These are phyloP conservation scores for Ceratonia siliqua DNA, from an alignment of 306 rosid genomes.

Conservation along the genomic window DNA sequence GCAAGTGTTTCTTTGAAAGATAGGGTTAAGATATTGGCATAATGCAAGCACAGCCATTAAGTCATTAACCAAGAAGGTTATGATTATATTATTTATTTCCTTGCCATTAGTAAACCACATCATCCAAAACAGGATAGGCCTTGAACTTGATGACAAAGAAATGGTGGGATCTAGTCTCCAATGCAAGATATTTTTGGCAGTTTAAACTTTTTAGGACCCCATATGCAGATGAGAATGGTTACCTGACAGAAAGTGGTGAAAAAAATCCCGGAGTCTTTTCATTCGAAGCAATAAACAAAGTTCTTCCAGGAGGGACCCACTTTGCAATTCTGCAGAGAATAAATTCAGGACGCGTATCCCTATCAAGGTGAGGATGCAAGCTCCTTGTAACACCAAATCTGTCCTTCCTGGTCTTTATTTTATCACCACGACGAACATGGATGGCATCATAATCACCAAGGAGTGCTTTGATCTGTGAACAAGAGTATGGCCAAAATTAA, in stretches of 20 bases:
- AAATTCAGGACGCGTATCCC: conserved; percentile 87
- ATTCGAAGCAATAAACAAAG: conserved; percentile 89
- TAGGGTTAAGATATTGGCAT: neutral
- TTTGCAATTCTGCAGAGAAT: conserved; percentile 73
- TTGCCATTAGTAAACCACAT: neutral
- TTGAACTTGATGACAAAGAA: too few species aligned
- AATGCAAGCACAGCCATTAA: neutral
- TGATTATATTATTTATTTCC: neutral
- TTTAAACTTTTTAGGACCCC: conserved; percentile 3
- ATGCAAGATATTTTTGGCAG: neutral
- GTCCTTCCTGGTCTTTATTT: conserved; percentile 88
- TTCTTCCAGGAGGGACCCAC: conserved; percentile 88
- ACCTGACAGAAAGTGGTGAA: conserved; percentile 88
- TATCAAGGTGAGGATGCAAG: conserved; percentile 91
- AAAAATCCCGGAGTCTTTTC: conserved; percentile 88
- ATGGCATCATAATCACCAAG: conserved; percentile 81
- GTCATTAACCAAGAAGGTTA: neutral
- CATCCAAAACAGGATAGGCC: neutral
- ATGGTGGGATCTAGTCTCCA: neutral
- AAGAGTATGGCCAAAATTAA: conserved; percentile 19
- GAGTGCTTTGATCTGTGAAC: conserved; percentile 52
- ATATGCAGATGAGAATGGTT: conserved; percentile 29
- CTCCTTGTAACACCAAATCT: conserved; percentile 73
- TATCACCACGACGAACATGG: conserved; percentile 98
- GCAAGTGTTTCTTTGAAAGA: neutral